Evolutionary conservation across 2,329 filamentous ascomycete species (phyloP).

Genomic region (Botryosphaeria dothidea): DNA sequence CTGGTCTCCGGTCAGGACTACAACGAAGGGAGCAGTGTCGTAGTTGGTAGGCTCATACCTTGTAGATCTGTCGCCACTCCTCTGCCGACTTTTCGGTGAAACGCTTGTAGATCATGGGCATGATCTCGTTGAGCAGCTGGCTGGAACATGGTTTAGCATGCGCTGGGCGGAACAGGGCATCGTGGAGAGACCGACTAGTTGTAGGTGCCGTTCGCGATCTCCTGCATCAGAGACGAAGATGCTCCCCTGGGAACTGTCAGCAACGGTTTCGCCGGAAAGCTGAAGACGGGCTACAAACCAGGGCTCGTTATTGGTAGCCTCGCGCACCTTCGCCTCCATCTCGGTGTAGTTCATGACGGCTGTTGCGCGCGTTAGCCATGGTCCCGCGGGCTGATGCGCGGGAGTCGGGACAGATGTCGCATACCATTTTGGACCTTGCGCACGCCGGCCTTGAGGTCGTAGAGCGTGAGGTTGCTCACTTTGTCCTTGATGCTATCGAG

Average conservation of each 20-base stretch:
- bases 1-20: constrained; percentile 39
- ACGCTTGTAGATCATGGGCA: constrained; percentile 99
- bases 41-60: constrained; percentile 53
- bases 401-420: constrained; percentile 28
- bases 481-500: constrained; percentile 80
- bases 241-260: constrained; percentile 51
- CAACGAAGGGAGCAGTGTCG: neutral
- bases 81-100: constrained; percentile 98
- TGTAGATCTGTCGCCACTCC: constrained; percentile 99
- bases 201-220: constrained; percentile 96
- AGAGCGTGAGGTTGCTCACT: constrained; percentile 88
- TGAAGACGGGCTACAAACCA: constrained; percentile 75
- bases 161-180: neutral
- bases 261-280: constrained; percentile 29
- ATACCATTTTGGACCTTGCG: constrained; percentile 96
- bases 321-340: constrained; percentile 64
- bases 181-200: constrained; percentile 73
- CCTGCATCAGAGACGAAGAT: constrained; percentile 87
- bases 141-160: constrained; percentile 49
- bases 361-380: constrained; percentile 44
- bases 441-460: constrained; percentile 92
- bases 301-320: constrained; percentile 98
- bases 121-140: constrained; percentile 96
- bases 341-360: constrained; percentile 98
- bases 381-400: neutral